These are phyloP conservation scores for Pythium oligandrum DNA, from an alignment of 352 stramenopile genomes.

Conservation along the genomic window DNA sequence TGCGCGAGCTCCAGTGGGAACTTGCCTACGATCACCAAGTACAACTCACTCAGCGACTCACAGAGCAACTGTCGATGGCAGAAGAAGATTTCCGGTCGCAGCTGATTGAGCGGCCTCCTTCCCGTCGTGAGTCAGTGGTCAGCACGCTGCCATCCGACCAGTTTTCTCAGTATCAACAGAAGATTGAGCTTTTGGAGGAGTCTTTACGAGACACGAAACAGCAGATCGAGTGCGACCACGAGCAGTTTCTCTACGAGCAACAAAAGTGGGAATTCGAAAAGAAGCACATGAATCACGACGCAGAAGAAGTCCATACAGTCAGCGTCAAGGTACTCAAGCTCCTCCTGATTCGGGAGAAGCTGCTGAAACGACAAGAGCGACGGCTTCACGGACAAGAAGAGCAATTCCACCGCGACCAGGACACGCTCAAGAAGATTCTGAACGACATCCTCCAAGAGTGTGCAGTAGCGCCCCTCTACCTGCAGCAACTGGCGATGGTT, in stretches of 20 bases:
- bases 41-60: slow-evolving; percentile 14
- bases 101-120: too few relatives aligned
- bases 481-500: slow-evolving; percentile 32
- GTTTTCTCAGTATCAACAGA: slow-evolving; percentile 29
- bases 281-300: slow-evolving; percentile 35
- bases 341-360: slow-evolving; percentile 56
- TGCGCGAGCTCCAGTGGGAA: slow-evolving; percentile 35
- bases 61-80: slow-evolving; percentile 36
- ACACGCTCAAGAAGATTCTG: slow-evolving; percentile 7
- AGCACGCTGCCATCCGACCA: slow-evolving; percentile 10
- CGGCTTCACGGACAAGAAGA: slow-evolving; percentile 17
- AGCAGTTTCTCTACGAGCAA: slow-evolving; percentile 62
- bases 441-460: slow-evolving; percentile 42
- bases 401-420: neutral
- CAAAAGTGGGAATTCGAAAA: slow-evolving; percentile 54
- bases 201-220: slow-evolving; percentile 43
- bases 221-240: slow-evolving; percentile 57
- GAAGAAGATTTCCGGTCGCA: slow-evolving; percentile 26
- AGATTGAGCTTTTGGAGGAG: slow-evolving; percentile 40
- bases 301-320: slow-evolving; percentile 51
- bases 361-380: slow-evolving; percentile 51
- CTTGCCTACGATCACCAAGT: slow-evolving; percentile 28
- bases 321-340: slow-evolving; percentile 69
- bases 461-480: slow-evolving; percentile 39
- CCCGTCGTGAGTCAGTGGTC: too few relatives aligned